Base-by-base conservation (phyloP, 2,329 filamentous ascomycete species). In the Hypocreales sp. region DNA sequence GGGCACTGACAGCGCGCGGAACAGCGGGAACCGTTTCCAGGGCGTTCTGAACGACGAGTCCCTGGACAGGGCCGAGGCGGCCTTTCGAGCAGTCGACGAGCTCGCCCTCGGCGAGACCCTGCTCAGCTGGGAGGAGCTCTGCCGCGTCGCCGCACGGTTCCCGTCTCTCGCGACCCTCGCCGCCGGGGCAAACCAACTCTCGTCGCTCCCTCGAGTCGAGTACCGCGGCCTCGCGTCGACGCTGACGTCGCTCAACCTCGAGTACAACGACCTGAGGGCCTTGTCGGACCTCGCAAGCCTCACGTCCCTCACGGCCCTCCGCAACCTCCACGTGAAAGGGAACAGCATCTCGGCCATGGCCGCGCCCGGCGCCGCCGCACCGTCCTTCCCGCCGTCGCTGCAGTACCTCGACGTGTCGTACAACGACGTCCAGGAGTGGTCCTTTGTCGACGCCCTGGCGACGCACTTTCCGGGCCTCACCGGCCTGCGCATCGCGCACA, bases 401-500 rank as follows among this genome's bases (percentile, higher is more conserved):
- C 61, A 62, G 24, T 79, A 78, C 34, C 53, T 87, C 11, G 80
- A 86, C 45, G 47, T 87, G 12, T 83, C 79, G 1, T 73, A 75
- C 48, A 87, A 87, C 51, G 52, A 61, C 11, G 62, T 87, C 17
- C 47, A 60, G 11, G 62, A 64, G 12, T 94, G 84, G 81, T 44
- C 51, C 17, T 81, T 92, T 46, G 61, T 93, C 37, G 74, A 92
- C 41, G 47, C 59, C 5, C 63, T 98, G 2, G 56, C 68, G 2
- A 42, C 48, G 9, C 56, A 71, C 31, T 82, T 92, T 38, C 87
- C 90, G 0, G 71, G 74, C 4, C 60, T 95, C 6, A 63, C 58
- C 9, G 73, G 72, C 19, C 67, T 98, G 21, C 79, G 86, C 11
- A 71, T 93, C 34, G 73, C 81, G 5, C 76, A 84, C 45, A 95